Evolutionary conservation across 495 filamentous ascomycete species (phyloP), one percentile per base, ranked within the genome.

Genomic region (Annulohypoxylon moriforme): DNA sequence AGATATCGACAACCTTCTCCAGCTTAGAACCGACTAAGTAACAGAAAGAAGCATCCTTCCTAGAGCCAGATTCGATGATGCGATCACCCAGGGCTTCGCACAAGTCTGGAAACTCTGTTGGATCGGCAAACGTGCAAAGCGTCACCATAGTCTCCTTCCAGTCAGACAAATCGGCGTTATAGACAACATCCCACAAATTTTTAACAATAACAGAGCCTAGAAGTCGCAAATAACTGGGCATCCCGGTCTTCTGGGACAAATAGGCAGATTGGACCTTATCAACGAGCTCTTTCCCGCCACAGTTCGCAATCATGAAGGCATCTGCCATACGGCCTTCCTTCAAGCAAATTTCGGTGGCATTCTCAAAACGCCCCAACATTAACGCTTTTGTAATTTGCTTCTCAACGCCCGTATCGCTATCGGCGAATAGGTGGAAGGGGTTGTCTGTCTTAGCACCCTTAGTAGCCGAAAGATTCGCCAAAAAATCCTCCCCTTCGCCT

Each of bases 131-230:
- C 11, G 94, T 98, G 86, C 96, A 98, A 29, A 99, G 85, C 1
- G 93, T 91, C 27, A 92, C 94, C 93, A 98, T 94, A 10, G 96
- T 89, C 79, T 98, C 96, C 81, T 95, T 98, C 96, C 96, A 99
- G 80, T 95, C 92, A 42, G 86, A 84, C 47, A 98, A 80, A 74
- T 97, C 92, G 1, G 96, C 96, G 75, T 99, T 98, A 80, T 98
- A 91, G 8, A 98, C 96, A 49, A 98, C 87, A 83, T 99, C 96
- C 96, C 96, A 98, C 7, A 99, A 84, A 77, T 99, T 98, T 83
- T 98, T 98, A 55, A 92, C 93, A 58, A 96, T 93, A 46, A 98
- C 91, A 25, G 95, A 97, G 62, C 92, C 93, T 57, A 99, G 84
- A 38, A 99, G 84, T 38, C 96, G 90, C 49, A 98, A 82, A 77